A percentile compares a stretch with the other conserved stretches of the same genome.
phyloP scores from a whole-genome alignment of 2,329 filamentous ascomycete genomes.

The Penicillium brasilianum region DNA sequence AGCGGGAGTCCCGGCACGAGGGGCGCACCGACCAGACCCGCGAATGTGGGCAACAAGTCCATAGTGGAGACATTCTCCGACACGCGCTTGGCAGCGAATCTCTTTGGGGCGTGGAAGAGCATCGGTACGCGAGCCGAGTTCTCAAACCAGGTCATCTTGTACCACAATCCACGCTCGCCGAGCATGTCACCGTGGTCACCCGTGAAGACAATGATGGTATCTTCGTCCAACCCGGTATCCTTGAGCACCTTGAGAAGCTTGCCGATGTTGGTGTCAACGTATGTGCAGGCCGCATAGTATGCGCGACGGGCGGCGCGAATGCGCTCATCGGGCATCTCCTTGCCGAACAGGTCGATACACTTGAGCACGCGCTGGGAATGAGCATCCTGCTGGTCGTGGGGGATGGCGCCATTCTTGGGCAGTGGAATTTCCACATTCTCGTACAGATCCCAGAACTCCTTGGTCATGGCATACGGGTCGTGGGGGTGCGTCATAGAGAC shows the following conservation, averaged over 20 bases:
- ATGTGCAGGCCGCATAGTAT: constrained; percentile 92
- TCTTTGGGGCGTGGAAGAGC: constrained; percentile 78
- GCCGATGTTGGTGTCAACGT: constrained; percentile 91
- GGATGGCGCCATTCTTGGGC: constrained; percentile 72
- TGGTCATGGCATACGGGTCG: constrained; percentile 91
- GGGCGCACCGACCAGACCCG: constrained; percentile 76
- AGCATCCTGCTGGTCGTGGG: constrained; percentile 79
- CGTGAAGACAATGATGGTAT: constrained; percentile 91
- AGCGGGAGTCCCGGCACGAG: constrained; percentile 75
- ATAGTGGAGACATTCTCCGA: constrained; percentile 86
- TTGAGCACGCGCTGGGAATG: constrained; percentile 87
- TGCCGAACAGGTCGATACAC: constrained; percentile 84
- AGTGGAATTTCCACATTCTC: constrained; percentile 85
- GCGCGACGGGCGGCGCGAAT: constrained; percentile 83
- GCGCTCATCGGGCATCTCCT: constrained; percentile 82
- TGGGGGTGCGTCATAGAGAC: constrained; percentile 94
- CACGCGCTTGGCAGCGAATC: constrained; percentile 76
- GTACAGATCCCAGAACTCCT: constrained; percentile 92
- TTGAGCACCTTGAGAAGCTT: constrained; percentile 78
- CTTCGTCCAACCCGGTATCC: constrained; percentile 76
- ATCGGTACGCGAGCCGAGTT: constrained; percentile 87
- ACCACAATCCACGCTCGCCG: constrained; percentile 87
- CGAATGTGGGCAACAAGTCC: constrained; percentile 86
- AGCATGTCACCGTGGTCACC: constrained; percentile 97
- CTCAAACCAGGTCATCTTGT: constrained; percentile 98